Conservation (phyloP, 176 grass and related monocot species). For the Triticum aestivum region IWGSC_CS_RefSeq_v2.1 NC_057804.1:48957119-48957618, state of each 20-base stretch:
- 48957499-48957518: background rate
- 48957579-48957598: background rate
- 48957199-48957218: background rate
- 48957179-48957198: background rate
- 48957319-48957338: slow-evolving; percentile 62
- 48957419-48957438: slow-evolving; percentile 87
- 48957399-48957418: slow-evolving; percentile 80
- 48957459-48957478: slow-evolving; percentile 85
- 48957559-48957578: background rate
- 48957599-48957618: slow-evolving; percentile 7
- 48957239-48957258: background rate
- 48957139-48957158: background rate
- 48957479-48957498: background rate
- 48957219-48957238: background rate
- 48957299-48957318: slow-evolving; percentile 69
- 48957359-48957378: slow-evolving; percentile 75
- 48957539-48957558: slow-evolving; percentile 13
- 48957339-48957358: slow-evolving; percentile 57
- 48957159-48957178: background rate
- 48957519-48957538: background rate
- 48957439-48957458: slow-evolving; percentile 93
- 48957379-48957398: slow-evolving; percentile 95
- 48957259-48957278: background rate
- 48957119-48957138: background rate
- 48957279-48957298: slow-evolving; percentile 8